A percentile compares a stretch with the other conserved stretches of the same genome.
Conservation (phyloP, 495 filamentous ascomycete species). For the Daldinia bambusicola region DNA sequence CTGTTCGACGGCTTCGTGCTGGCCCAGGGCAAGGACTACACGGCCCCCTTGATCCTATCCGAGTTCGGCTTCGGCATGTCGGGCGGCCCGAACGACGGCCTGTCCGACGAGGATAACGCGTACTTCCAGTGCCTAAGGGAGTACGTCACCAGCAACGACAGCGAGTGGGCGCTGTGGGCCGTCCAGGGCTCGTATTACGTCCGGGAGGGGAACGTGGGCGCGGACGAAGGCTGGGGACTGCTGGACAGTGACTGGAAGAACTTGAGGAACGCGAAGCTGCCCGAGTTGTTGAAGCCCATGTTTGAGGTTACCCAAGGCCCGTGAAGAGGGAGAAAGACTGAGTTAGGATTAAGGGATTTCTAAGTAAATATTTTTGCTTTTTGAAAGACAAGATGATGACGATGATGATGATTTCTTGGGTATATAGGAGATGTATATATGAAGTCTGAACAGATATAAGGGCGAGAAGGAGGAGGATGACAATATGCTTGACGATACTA, state of each 20-base stretch:
- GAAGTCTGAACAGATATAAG: neutral
- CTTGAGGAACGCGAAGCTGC: conserved; percentile 56
- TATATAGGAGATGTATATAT: neutral
- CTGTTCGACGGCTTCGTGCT: conserved; percentile 58
- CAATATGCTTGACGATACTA: neutral
- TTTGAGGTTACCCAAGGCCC: conserved; percentile 58
- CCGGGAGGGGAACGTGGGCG: conserved; percentile 53
- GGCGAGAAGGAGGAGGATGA: neutral
- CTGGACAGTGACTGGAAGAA: conserved; percentile 56
- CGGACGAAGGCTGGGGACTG: conserved; percentile 59
- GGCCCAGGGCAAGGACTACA: conserved; percentile 54
- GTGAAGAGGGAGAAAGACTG: conserved; percentile 22
- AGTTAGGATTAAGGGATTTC: neutral
- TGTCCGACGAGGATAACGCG: conserved; percentile 49
- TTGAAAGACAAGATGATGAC: too few species aligned
- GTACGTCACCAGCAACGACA: conserved; percentile 59
- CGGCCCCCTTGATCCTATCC: conserved; percentile 58
- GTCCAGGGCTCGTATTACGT: conserved; percentile 63
- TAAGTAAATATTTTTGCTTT: neutral
- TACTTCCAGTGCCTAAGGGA: conserved; percentile 57
- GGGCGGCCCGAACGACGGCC: conserved; percentile 49
- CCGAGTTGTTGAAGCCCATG: conserved; percentile 51
- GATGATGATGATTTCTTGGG: neutral
- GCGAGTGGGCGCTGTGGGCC: conserved; percentile 63
- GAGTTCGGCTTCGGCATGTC: conserved; percentile 63